Base-by-base conservation (phyloP, 371 early-diverging fungal genomes). In the Mucor racemosus region DNA sequence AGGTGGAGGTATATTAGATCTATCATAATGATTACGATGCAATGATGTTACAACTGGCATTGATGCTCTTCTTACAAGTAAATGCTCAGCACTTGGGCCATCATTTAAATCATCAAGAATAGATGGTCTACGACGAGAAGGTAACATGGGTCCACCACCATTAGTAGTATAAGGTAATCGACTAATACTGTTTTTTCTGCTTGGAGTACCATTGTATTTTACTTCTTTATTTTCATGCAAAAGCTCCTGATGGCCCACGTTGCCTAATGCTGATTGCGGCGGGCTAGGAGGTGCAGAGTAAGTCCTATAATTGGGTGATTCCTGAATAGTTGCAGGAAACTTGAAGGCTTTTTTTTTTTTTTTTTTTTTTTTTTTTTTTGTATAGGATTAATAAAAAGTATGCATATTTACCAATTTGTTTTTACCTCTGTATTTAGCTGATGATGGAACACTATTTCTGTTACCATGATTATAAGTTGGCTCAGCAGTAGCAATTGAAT, bases 281-380 rank as follows among this genome's bases (percentile, higher is more conserved):
- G 88, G 88, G 57, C 86, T 86, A 13, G 88, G 84, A 17, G 87
- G 87, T 42, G 86, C 87, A 59, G 87, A 87, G 64, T 70, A 84
- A 19, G 81, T 73, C 11, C 78, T 78, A 39, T 82, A 75, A 36
- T 66, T 67, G 1, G 78, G 78, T 48, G 75, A 55, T 68, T 78
- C 79, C 62, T 74, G 72, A 59, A 77, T 78, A 21, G 76, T 74
- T 34, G 76, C 71, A 62, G 79, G 77, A 66, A 78, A 80, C 53
- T 70, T 68, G 63, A 76, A 80, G 11, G 69, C 80, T 81, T 54
- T 19, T n/a, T n/a, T n/a, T n/a, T n/a, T n/a, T n/a, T n/a, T n/a
- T n/a, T n/a, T n/a, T n/a, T n/a, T n/a, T n/a, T n/a, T n/a, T n/a
- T n/a, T 38, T 41, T 46, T 42, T 38, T 41, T 46, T 42, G 11